Conservation (phyloP, 768 basidiomycete species). For the Termitomyces sp. region DNA sequence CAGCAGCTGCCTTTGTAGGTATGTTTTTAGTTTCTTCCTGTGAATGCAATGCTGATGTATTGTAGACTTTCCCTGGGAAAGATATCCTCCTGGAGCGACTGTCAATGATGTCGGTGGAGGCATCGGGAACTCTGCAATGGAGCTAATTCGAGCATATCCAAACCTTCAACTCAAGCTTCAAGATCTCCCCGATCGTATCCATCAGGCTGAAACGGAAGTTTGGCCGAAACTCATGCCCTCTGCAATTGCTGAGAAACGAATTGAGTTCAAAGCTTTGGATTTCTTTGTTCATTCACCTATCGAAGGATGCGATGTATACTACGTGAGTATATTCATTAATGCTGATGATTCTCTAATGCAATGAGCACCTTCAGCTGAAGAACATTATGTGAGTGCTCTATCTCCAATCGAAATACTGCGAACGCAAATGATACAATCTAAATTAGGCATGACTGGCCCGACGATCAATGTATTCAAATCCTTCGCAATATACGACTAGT, state of each 20-base stretch:
- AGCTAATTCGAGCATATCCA: slow-evolving; percentile 26
- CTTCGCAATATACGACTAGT: slow-evolving; percentile 27
- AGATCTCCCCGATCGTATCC: slow-evolving; percentile 26
- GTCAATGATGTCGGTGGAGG: slow-evolving; percentile 37
- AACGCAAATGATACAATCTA: background rate
- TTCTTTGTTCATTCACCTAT: slow-evolving; percentile 33
- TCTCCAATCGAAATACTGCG: background rate
- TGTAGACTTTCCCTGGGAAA: slow-evolving; percentile 30
- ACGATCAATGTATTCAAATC: slow-evolving; percentile 28
- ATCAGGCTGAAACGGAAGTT: slow-evolving; percentile 23
- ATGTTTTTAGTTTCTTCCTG: background rate
- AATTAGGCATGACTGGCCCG: slow-evolving; percentile 37
- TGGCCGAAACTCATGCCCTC: slow-evolving; percentile 29
- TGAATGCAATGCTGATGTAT: background rate
- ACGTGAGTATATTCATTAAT: slow-evolving; percentile 19
- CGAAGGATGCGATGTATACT: slow-evolving; percentile 31
- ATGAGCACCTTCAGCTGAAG: slow-evolving; percentile 20
- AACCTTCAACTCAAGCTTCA: slow-evolving; percentile 31
- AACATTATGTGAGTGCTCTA: slow-evolving; percentile 25
- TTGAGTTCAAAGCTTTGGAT: slow-evolving; percentile 32
- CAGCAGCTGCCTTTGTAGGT: slow-evolving; percentile 18
- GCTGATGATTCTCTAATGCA: background rate
- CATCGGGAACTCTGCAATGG: slow-evolving; percentile 27
- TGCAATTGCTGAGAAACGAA: slow-evolving; percentile 26
- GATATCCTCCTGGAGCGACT: slow-evolving; percentile 18